Evolutionary conservation across 129 eudicot species (phyloP).

Genomic region (Pulicaria dysenterica): DNA sequence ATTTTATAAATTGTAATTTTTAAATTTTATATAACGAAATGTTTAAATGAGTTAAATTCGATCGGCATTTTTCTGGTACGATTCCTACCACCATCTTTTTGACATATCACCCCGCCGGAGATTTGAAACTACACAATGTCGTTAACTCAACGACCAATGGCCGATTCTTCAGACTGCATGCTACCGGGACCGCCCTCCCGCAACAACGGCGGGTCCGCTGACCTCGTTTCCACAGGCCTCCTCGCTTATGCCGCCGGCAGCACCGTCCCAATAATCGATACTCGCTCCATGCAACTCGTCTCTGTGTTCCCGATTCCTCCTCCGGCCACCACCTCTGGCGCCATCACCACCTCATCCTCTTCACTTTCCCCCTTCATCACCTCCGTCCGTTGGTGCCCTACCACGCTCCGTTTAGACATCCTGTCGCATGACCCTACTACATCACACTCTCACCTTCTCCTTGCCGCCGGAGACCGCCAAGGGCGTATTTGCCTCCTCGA

Average conservation of each 20-base stretch:
- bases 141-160: conserved; percentile 29
- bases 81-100: too few species aligned
- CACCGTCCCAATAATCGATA: conserved; percentile 67
- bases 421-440: conserved; percentile 51
- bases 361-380: conserved; percentile 78
- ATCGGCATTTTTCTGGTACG: too few species aligned
- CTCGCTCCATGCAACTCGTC: conserved; percentile 76
- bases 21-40: too few species aligned
- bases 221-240: conserved; percentile 64
- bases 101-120: conserved; percentile 17
- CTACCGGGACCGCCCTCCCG: conserved; percentile 92
- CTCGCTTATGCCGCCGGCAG: conserved; percentile 83
- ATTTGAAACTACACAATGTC: conserved; percentile 26
- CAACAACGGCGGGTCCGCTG: conserved; percentile 74
- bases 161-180: conserved; percentile 61
- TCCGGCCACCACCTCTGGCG: conserved; percentile 35
- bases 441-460: conserved; percentile 57
- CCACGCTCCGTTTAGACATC: conserved; percentile 53
- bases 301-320: conserved; percentile 76
- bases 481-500: conserved; percentile 82
- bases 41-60: too few species aligned
- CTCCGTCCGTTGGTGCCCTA: conserved; percentile 84
- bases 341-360: conserved; percentile 30
- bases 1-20: too few species aligned
- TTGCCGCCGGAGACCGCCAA: conserved; percentile 91